Evolutionary conservation across 257 asterid species (phyloP).

Genomic region (Euphrasia confusa): DNA sequence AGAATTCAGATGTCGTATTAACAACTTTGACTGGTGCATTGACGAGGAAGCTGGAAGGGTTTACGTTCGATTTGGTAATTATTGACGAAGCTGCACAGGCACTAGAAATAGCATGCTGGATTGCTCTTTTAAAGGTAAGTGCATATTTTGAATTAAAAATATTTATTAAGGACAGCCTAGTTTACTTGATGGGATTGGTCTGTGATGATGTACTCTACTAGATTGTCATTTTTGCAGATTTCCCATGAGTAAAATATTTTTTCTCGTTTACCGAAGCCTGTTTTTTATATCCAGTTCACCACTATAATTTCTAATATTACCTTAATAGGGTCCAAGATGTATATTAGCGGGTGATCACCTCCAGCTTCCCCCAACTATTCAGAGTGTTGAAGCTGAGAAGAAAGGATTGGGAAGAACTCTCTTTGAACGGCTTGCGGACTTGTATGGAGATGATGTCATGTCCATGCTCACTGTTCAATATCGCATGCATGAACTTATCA

Average conservation of each 20-base stretch:
- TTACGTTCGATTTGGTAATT: constrained; percentile 78
- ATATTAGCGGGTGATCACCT: constrained; percentile 91
- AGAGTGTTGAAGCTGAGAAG: constrained; percentile 94
- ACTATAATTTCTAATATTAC: constrained; percentile 24
- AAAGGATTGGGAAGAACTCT: constrained; percentile 93
- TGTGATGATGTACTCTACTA: constrained; percentile 14
- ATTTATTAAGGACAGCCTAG: constrained; percentile 2
- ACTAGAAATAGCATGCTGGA: constrained; percentile 97
- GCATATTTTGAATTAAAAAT: constrained; percentile 19
- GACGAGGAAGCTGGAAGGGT: constrained; percentile 65
- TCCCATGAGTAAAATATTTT: not conserved
- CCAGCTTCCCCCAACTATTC: constrained; percentile 98
- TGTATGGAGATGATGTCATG: constrained; percentile 70
- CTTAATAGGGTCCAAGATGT: constrained; percentile 78
- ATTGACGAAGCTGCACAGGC: constrained; percentile 99
- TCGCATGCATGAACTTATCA: constrained; percentile 91
- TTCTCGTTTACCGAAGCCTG: constrained; percentile 17
- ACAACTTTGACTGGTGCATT: constrained; percentile 91
- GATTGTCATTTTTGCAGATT: constrained; percentile 5
- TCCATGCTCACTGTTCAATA: constrained; percentile 98
- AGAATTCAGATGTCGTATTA: constrained; percentile 76
- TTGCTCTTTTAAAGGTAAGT: constrained; percentile 86
- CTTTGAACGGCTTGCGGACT: constrained; percentile 85
- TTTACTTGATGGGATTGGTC: constrained; percentile 8
- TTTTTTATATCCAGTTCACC: constrained; percentile 12